A percentile compares a stretch with the other conserved stretches of the same genome.
phyloP scores from a whole-genome alignment of 192 early-diverging fungal genomes.

The Coemansia sp. region DNA sequence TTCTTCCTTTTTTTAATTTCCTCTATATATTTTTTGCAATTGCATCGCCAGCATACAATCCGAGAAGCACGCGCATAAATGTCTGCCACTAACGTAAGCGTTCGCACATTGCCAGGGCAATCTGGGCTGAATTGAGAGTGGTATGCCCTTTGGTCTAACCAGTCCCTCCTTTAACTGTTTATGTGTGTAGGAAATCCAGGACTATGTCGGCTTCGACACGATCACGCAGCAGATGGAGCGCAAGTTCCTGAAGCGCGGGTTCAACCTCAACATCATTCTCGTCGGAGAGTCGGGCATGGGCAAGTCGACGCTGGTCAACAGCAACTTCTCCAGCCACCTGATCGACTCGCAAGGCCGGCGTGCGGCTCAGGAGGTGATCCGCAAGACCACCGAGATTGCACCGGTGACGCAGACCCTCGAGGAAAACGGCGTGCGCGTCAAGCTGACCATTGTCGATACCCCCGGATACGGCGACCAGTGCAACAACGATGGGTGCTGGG shows the following conservation, averaged over 20 bases:
- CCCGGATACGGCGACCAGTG: conserved; percentile 98
- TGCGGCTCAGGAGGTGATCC: conserved; percentile 71
- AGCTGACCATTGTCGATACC: conserved; percentile 96
- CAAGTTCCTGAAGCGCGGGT: conserved; percentile 95
- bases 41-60: conserved; percentile 13
- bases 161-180: no score
- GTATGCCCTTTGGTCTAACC: no score
- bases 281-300: conserved; percentile 97
- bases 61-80: conserved; percentile 13
- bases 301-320: conserved; percentile 98
- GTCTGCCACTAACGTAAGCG: conserved; percentile 29
- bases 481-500: conserved; percentile 99
- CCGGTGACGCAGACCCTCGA: conserved; percentile 90
- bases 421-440: conserved; percentile 91
- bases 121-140: neutral
- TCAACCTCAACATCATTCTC: conserved; percentile 97
- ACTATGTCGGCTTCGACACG: conserved; percentile 97
- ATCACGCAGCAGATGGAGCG: conserved; percentile 97
- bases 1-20: neutral
- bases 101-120: neutral
- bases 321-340: conserved; percentile 93
- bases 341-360: conserved; percentile 88
- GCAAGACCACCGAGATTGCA: conserved; percentile 95
- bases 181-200: conserved; percentile 60
- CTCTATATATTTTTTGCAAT: conserved; percentile 8